Conservation (phyloP, 2,329 filamentous ascomycete genomes). For the Cryphonectria parasitica region DNA sequence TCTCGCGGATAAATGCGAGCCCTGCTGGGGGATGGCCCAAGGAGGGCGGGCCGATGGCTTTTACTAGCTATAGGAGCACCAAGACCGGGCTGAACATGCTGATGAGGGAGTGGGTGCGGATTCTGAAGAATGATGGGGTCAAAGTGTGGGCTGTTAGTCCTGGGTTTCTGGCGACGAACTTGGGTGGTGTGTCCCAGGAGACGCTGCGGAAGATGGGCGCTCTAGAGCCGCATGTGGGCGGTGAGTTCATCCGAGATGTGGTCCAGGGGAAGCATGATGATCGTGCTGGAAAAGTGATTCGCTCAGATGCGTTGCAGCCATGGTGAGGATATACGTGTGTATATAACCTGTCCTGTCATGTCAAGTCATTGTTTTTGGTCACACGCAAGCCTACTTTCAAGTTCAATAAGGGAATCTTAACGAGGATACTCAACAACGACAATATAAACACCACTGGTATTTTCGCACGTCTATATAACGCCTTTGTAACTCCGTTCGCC, state of each 20-base stretch:
- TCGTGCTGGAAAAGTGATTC: constrained; percentile 19
- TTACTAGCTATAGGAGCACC: constrained; percentile 42
- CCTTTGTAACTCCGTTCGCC: background rate
- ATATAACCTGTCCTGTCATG: background rate
- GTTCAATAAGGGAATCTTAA: background rate
- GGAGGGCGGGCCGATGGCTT: constrained; percentile 35
- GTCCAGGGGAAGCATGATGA: constrained; percentile 26
- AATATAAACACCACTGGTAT: background rate
- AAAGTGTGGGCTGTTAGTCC: constrained; percentile 43
- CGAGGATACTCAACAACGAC: background rate
- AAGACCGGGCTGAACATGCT: constrained; percentile 54
- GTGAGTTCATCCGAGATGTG: constrained; percentile 44
- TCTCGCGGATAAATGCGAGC: constrained; percentile 21
- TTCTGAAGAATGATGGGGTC: constrained; percentile 44
- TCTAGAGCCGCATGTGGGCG: constrained; percentile 42
- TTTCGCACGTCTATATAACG: background rate
- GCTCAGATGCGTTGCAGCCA: constrained; percentile 12
- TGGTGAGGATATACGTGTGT: background rate
- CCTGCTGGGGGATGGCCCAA: constrained; percentile 52
- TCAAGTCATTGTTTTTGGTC: background rate
- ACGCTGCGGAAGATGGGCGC: constrained; percentile 42
- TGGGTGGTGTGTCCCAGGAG: constrained; percentile 32
- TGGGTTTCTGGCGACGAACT: constrained; percentile 22
- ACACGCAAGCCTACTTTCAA: background rate
- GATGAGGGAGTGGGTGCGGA: constrained; percentile 50